Conservation (phyloP, 2,329 filamentous ascomycete species). For the Cadophora sp. region DNA sequence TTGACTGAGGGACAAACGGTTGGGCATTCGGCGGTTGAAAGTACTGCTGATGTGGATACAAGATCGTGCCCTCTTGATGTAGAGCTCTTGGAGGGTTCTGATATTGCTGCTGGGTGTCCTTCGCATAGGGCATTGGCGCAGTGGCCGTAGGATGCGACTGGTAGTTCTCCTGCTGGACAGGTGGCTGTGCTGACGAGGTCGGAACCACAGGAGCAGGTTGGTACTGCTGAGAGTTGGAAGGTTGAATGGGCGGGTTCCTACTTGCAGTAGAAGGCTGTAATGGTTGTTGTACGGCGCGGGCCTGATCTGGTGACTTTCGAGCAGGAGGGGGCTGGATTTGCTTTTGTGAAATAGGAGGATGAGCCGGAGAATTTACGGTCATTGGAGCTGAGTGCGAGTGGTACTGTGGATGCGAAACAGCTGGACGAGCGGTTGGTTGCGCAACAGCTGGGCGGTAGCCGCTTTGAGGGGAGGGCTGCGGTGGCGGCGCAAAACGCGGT, state of each 20-base stretch:
- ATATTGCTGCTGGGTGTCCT: slow-evolving; percentile 1
- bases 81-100: slow-evolving; percentile 1
- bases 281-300: slow-evolving; percentile 4
- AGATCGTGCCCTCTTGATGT: not conserved
- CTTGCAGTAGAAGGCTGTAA: not conserved
- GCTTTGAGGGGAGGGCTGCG: not conserved
- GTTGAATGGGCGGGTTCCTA: not conserved
- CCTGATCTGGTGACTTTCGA: slow-evolving; percentile 10
- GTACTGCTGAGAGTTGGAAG: slow-evolving; percentile 13
- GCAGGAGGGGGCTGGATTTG: slow-evolving; percentile 1
- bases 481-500: not conserved
- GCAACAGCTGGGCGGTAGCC: not conserved
- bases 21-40: slow-evolving; percentile 16
- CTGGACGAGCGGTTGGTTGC: not conserved
- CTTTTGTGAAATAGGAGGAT: not conserved
- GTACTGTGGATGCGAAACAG: slow-evolving; percentile 4
- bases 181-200: not conserved
- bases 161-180: slow-evolving; percentile 21
- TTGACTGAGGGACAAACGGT: slow-evolving; percentile 14
- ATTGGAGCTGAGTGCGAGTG: slow-evolving; percentile 14
- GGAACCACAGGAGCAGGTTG: not conserved
- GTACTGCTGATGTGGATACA: slow-evolving; percentile 23
- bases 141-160: slow-evolving; percentile 9
- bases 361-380: not conserved
- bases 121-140: not conserved